Base-by-base conservation (phyloP, 2,329 filamentous ascomycete species). In the Diaporthe citri region DNA sequence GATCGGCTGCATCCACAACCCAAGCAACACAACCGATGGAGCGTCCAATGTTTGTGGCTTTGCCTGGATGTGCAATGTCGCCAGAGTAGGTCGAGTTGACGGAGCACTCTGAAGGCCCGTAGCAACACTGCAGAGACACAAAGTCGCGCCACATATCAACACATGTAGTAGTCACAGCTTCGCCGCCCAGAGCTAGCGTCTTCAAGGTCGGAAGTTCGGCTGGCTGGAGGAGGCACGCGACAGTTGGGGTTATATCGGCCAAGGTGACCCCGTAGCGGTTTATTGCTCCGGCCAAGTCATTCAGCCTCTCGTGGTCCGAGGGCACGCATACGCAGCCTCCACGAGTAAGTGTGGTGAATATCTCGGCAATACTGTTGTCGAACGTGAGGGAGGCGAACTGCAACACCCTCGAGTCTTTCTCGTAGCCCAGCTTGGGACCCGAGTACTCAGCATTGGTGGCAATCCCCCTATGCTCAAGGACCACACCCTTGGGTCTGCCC, bases 401-500 rank as follows among this genome's bases (percentile, higher is more conserved):
- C 69, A 88, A 85, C 56, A 86, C 85, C 17, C 85, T 82, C 1
- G 86, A 86, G 34, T 82, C 81, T 1, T 82, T 76, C 12, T 81
- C 82, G 77, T 88, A 87, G 28, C 85, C 84, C 34, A 88, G 84
- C 7, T 83, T 82, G 4, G 84, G 80, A 3, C 83, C 84, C 51
- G 86, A 82, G 1, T 86, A 86, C 22, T 86, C 76, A 8, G 86
- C 85, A 43, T 86, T 86, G 62, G 86, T 87, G 41, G 85, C 85
- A 74, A 86, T 88, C 43, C 72, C 55, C 39, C 48, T n/a, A 72
- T 79, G 73, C 43, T 41, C 76, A 9, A 80, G 34, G 1, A 83
- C 78, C 10, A 95, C 93, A 2, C 93, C 93, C 82, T 95, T 95
- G 0, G 93, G 93, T 0, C 90, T 83, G 1, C 93, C 93, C 0